A percentile compares a stretch with the other conserved stretches of the same genome.
phyloP scores from a whole-genome alignment of 371 early-diverging fungal genomes.

The Mortierella sp. region DNA sequence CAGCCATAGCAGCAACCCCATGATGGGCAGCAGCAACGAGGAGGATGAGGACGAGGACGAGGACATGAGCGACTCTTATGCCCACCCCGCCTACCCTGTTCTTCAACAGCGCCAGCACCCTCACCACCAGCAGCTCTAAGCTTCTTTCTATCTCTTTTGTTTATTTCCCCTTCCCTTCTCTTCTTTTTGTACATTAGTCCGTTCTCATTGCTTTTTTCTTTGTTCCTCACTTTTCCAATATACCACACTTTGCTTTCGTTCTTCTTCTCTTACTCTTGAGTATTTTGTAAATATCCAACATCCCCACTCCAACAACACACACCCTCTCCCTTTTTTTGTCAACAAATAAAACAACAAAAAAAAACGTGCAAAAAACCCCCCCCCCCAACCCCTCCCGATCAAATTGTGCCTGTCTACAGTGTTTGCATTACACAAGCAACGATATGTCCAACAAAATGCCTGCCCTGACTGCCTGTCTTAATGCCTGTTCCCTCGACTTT shows the following conservation, averaged over 20 bases:
- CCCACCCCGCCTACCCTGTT: neutral
- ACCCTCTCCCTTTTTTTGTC: neutral
- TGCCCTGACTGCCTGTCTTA: neutral
- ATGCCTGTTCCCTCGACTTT: neutral
- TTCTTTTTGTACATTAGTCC: neutral
- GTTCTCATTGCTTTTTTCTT: neutral
- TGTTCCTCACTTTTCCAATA: neutral
- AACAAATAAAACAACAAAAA: neutral
- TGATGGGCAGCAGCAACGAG: constrained; percentile 29
- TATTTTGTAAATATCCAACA: constrained; percentile 18
- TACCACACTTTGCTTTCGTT: neutral
- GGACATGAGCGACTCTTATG: constrained; percentile 32
- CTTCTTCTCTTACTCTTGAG: neutral
- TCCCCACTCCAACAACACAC: neutral
- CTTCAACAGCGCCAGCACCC: constrained; percentile 13
- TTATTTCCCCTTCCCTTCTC: neutral
- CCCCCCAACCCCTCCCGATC: neutral
- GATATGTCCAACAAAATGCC: neutral
- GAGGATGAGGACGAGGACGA: constrained; percentile 45
- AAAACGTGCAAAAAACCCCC: neutral
- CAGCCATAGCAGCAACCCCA: constrained; percentile 1
- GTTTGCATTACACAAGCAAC: neutral
- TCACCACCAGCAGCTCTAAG: constrained; percentile 14
- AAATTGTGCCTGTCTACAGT: neutral
- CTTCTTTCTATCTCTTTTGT: neutral